Conservation (phyloP, 768 basidiomycete genomes). For the Tricholoma sp. region DNA sequence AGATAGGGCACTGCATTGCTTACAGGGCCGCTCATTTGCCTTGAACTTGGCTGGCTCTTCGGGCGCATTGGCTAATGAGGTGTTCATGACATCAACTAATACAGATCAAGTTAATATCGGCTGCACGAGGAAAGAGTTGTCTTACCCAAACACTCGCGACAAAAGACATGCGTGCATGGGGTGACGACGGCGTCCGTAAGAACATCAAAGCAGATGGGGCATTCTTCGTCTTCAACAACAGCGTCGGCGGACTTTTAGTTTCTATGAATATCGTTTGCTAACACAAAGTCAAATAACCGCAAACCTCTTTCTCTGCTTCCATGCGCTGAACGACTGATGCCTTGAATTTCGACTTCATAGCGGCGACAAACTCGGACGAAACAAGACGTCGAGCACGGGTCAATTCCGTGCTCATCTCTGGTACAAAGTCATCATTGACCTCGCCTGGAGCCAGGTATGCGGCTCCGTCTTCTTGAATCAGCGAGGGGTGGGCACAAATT, state of each 20-base stretch:
- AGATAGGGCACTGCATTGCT: constrained; percentile 12
- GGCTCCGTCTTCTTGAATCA: constrained; percentile 53
- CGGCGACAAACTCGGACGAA: constrained; percentile 42
- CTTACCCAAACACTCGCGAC: constrained; percentile 53
- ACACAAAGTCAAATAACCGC: constrained; percentile 6
- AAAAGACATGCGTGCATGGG: constrained; percentile 57
- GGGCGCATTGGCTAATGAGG: constrained; percentile 27
- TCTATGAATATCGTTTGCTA: neutral
- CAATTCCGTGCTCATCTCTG: constrained; percentile 35
- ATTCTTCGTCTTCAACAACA: constrained; percentile 50
- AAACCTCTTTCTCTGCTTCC: constrained; percentile 49
- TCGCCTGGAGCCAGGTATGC: constrained; percentile 41
- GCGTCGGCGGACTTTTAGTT: constrained; percentile 38
- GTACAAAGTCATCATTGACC: constrained; percentile 24
- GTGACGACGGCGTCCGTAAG: constrained; percentile 53
- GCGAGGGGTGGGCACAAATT: constrained; percentile 60
- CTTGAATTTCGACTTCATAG: constrained; percentile 43
- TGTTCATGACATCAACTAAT: constrained; percentile 40
- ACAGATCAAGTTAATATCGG: constrained; percentile 2
- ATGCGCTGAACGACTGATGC: constrained; percentile 38
- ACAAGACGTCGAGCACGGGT: constrained; percentile 41
- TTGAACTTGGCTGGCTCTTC: constrained; percentile 33
- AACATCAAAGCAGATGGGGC: constrained; percentile 62
- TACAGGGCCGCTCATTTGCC: constrained; percentile 47
- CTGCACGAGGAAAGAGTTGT: neutral